A percentile compares a stretch with the other conserved stretches of the same genome.
Conservation (phyloP, 352 stramenopile genomes). For the Pythium chondricola region DNA sequence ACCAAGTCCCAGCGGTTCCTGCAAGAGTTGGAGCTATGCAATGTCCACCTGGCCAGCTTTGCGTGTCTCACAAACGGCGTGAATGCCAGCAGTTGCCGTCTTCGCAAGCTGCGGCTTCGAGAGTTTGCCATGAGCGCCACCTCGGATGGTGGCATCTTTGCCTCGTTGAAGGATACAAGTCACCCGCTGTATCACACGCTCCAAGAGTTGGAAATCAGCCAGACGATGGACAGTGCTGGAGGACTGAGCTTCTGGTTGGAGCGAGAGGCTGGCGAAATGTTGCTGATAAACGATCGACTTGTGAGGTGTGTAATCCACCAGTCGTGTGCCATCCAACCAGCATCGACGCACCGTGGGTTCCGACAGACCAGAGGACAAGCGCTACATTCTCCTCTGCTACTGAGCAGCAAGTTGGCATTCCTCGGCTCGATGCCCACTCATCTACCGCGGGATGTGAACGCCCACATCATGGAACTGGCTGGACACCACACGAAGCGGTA, state of each 20-base stretch:
- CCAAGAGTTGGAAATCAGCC: constrained; percentile 12
- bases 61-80: constrained; percentile 10
- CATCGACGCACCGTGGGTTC: constrained; percentile 11
- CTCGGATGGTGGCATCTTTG: constrained; percentile 10
- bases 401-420: constrained; percentile 1
- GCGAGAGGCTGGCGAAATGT: constrained; percentile 11
- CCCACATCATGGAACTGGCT: constrained; percentile 9
- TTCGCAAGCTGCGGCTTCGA: constrained; percentile 5
- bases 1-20: constrained; percentile 7
- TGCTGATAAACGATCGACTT: constrained; percentile 16
- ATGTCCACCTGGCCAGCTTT: constrained; percentile 11
- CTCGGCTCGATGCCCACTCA: constrained; percentile 2
- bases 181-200: constrained; percentile 12
- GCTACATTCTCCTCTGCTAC: constrained; percentile 6
- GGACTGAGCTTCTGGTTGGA: constrained; percentile 14
- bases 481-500: constrained; percentile 3
- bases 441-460: constrained; percentile 7
- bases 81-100: background rate
- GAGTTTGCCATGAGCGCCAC: constrained; percentile 14
- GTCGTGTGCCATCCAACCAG: constrained; percentile 11
- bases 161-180: constrained; percentile 3
- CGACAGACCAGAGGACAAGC: constrained; percentile 5
- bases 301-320: constrained; percentile 14
- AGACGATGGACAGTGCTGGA: constrained; percentile 12
- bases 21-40: constrained; percentile 13